Base-by-base conservation (phyloP, 352 stramenopile genomes). In the Globisporangium middletonii region DNA sequence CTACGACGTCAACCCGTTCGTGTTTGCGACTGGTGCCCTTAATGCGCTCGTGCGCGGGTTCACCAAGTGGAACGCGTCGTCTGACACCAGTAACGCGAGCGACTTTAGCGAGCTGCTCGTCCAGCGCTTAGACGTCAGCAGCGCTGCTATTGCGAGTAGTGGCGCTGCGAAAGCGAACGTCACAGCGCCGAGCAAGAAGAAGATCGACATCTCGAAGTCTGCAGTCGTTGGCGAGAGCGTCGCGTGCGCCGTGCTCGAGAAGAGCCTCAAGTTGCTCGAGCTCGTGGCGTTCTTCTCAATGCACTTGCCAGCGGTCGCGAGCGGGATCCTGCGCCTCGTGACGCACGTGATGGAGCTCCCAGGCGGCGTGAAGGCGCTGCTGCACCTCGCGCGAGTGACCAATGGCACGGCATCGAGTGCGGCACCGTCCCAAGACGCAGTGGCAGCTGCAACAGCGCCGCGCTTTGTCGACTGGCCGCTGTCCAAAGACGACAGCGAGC, bases 151-250 rank as follows among this genome's bases (percentile, higher is more conserved):
- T n/a, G 26, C 42, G 15, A 23, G 13, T 19, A 16, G 13, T 35
- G 33, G 38, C n/a, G 18, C 16, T n/a, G 52, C 33, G 55, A 67
- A 63, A 52, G 33, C 30, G 16, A 45, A 56, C 1, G 26, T 52
- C 11, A 16, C 65, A 12, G 48, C 60, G 5, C 61, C 59, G 6
- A 82, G 73, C 37, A 83, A 83, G 50, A 83, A 79, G 44, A 75
- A 69, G 35, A 30, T 76, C 15, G 68, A 79, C 38, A 49, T 58
- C 4, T 37, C 33, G 0, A 78, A 70, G 53, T 1, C 53, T 3
- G 37, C 59, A 2, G 28, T 48, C 5, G 33, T 72, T 16, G 73
- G 71, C 7, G 73, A 83, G 38, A 46, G 54, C 4, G 58, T 73
- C 33, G 67, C 72, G 35, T 45, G 69, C 16, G 64, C 57, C 8